A percentile compares a stretch with the other conserved stretches of the same genome.
Conservation (phyloP, 2,329 filamentous ascomycete species). For the Epichloe sibirici region DNA sequence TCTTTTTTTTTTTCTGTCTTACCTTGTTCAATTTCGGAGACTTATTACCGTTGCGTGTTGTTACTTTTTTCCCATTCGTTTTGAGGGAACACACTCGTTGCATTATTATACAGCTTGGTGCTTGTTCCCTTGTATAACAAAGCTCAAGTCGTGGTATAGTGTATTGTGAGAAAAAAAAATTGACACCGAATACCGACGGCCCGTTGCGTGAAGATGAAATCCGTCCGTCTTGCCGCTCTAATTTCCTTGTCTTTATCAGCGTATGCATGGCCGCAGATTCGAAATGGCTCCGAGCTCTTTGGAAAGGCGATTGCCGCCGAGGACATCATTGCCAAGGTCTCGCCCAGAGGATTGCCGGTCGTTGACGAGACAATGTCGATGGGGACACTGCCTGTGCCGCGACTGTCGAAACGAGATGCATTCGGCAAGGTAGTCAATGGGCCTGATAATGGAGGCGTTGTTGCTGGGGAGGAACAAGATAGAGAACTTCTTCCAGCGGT, state of each 20-base stretch:
- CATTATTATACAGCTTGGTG: background rate
- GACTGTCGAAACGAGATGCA: background rate
- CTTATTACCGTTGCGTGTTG: too few relatives aligned
- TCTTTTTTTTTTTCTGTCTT: background rate
- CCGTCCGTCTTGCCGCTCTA: background rate
- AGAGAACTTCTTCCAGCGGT: slow-evolving; percentile 2
- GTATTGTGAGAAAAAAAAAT: too few relatives aligned
- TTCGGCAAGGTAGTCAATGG: background rate
- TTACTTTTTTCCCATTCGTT: too few relatives aligned
- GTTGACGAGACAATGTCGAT: background rate
- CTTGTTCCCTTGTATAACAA: background rate
- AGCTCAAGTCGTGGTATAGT: background rate
- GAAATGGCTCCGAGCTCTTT: slow-evolving; percentile 3
- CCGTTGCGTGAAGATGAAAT: too few relatives aligned
- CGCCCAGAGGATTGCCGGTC: background rate
- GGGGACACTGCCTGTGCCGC: slow-evolving; percentile 8
- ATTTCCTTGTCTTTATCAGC: slow-evolving; percentile 5
- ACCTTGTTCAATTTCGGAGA: background rate
- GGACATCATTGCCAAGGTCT: background rate
- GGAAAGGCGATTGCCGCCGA: slow-evolving; percentile 1
- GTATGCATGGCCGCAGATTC: slow-evolving; percentile 8
- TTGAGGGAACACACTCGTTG: too few relatives aligned
- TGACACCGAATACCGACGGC: too few relatives aligned
- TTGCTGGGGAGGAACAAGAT: background rate
- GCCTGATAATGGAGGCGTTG: background rate